Evolutionary conservation across 2,329 filamentous ascomycete genomes (phyloP).

Genomic region (Simplicillium sp.): DNA sequence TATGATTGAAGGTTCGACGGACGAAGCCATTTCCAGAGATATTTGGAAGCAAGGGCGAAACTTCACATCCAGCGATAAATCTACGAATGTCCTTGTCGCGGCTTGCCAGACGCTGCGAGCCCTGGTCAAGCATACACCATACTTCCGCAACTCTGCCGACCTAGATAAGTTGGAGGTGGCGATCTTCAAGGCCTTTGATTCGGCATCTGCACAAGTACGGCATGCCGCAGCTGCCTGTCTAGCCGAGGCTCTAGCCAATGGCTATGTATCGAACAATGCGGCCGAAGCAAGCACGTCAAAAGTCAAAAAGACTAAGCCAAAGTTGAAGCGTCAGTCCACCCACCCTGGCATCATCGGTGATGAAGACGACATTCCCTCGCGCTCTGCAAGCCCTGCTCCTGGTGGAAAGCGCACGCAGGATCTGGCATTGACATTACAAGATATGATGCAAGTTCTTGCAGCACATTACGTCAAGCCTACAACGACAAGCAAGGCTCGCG

Average conservation of each 20-base stretch:
- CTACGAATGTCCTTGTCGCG: conserved; percentile 66
- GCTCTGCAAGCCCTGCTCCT: conserved; percentile 66
- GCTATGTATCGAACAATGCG: conserved; percentile 44
- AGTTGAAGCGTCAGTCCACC: conserved; percentile 49
- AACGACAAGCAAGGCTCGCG: conserved; percentile 71
- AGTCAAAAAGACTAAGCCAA: conserved; percentile 61
- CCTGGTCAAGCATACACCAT: conserved; percentile 61
- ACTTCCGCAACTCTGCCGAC: conserved; percentile 81
- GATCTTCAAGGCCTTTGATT: conserved; percentile 82
- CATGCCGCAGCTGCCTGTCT: conserved; percentile 82
- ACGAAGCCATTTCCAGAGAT: conserved; percentile 78
- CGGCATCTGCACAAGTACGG: conserved; percentile 61
- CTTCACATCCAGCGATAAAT: conserved; percentile 71
- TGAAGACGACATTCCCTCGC: conserved; percentile 59
- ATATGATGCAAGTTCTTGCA: conserved; percentile 72
- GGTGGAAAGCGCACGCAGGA: conserved; percentile 59
- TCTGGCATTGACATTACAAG: conserved; percentile 64
- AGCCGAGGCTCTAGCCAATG: conserved; percentile 73
- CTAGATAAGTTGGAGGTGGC: conserved; percentile 80
- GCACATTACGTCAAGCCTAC: conserved; percentile 69
- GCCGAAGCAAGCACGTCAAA: conserved; percentile 41
- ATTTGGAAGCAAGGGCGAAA: conserved; percentile 87
- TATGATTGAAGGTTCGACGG: conserved; percentile 68
- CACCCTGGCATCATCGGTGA: conserved; percentile 54
- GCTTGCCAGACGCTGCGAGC: conserved; percentile 73